Evolutionary conservation across 768 basidiomycete species (phyloP).

Genomic region (Lactifluus pinguis): DNA sequence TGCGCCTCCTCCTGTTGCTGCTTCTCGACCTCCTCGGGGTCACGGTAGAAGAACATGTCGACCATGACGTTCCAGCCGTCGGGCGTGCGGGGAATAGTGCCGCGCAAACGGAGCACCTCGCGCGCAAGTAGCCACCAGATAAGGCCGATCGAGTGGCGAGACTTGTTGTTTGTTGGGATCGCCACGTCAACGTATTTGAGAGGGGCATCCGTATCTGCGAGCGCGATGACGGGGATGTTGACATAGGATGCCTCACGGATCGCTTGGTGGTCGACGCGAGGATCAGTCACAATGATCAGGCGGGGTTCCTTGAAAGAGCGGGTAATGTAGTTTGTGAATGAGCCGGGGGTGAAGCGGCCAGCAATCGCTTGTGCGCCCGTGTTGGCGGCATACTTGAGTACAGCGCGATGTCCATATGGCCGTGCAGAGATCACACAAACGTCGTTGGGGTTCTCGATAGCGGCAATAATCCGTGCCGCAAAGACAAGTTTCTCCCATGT

Average conservation of each 20-base stretch:
- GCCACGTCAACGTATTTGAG: conserved; percentile 97
- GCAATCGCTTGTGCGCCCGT: conserved; percentile 98
- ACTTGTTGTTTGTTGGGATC: conserved; percentile 99
- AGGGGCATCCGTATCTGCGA: conserved; percentile 97
- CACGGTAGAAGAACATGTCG: conserved; percentile 99
- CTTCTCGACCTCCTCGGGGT: conserved; percentile 98
- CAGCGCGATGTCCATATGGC: conserved; percentile 97
- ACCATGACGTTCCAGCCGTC: conserved; percentile 99
- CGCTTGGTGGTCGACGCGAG: conserved; percentile 98
- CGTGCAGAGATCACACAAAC: conserved; percentile 97
- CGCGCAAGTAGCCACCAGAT: conserved; percentile 97
- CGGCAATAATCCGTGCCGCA: conserved; percentile 94
- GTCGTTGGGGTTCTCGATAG: conserved; percentile 97
- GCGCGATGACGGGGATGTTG: conserved; percentile 99
- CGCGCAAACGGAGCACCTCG: conserved; percentile 93
- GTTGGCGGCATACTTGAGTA: conserved; percentile 97
- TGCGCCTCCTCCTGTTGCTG: conserved; percentile 92
- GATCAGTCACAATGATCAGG: conserved; percentile 96
- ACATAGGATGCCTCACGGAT: conserved; percentile 99
- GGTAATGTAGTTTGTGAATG: conserved; percentile 99
- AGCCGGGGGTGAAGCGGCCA: conserved; percentile 98
- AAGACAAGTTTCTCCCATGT: conserved; percentile 99
- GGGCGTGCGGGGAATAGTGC: conserved; percentile 81
- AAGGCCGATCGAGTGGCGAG: conserved; percentile 92
- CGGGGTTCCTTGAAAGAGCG: conserved; percentile 99